These are phyloP conservation scores for Gryganskiella cystojenkinii DNA, from an alignment of 192 early-diverging fungal species.

Conservation along the genomic window DNA sequence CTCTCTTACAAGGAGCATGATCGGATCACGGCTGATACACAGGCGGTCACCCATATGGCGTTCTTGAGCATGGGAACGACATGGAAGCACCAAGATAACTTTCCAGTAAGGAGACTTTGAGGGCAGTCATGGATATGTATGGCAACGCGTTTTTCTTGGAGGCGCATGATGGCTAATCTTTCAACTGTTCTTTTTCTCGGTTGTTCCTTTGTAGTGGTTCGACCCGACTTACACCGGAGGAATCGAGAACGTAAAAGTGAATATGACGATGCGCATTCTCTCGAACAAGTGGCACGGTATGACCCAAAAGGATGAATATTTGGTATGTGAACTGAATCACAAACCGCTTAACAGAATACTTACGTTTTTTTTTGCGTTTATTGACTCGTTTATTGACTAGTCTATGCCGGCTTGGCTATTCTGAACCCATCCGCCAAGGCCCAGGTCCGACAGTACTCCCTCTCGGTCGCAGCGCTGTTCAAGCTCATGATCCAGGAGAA, in stretches of 20 bases:
- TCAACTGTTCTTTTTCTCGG: constrained; percentile 3
- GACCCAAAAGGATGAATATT: not conserved
- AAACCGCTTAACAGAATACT: no score
- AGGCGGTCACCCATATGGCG: constrained; percentile 96
- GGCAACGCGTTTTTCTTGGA: not conserved
- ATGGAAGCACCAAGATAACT: constrained; percentile 84
- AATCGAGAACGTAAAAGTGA: constrained; percentile 97
- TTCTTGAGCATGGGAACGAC: constrained; percentile 96
- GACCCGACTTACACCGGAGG: constrained; percentile 89
- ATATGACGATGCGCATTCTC: constrained; percentile 94
- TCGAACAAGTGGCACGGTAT: constrained; percentile 96
- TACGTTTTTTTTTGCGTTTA: no score
- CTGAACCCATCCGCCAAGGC: constrained; percentile 89
- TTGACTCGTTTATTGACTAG: no score
- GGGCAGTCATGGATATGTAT: not conserved
- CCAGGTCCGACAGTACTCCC: constrained; percentile 91
- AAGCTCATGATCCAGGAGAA: constrained; percentile 94
- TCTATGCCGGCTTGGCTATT: constrained; percentile 81
- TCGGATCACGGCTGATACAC: constrained; percentile 96
- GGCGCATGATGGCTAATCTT: not conserved
- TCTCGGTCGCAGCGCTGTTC: constrained; percentile 90
- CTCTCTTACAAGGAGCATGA: constrained; percentile 90
- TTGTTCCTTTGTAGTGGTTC: no score
- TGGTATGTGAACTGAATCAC: no score
- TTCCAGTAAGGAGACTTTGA: constrained; percentile 69